Evolutionary conservation across 1,284 basidiomycete species (phyloP), one percentile per base, ranked within the genome.

Genomic region (Puccinia horiana): DNA sequence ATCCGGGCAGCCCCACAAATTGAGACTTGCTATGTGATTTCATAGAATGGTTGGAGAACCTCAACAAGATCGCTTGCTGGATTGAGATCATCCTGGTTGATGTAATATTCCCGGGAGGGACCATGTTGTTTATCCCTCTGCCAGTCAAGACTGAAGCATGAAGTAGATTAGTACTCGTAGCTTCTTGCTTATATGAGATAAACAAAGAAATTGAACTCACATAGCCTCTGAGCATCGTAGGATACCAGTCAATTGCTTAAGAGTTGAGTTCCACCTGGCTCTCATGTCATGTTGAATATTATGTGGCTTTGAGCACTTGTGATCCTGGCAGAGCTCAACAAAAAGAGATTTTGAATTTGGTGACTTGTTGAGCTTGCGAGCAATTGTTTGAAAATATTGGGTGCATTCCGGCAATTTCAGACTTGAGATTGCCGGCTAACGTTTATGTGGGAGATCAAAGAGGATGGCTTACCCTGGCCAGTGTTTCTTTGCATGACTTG

Each of bases 281-380:
- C n/a, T 8, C 23, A 67, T 35, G n/a, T 67, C 65, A 18, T 40
- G 65, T 26, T 67, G 35, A 67, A 67, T 67, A 35, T 67, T 67
- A 26, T 67, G 65, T 8, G 65, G 65, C 29, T 42, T 67, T 20
- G 12, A 23, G 40, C 65, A 67, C 8, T 37, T 44, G 40, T 8
- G 18, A 16, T 67, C 65, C 32, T 67, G 35, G 40, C 65, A 67
- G 6, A 67, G 5, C 23, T 67, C 20, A 8, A 67, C 40, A 44
- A 67, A 67, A 4, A 40, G 37, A 6, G 40, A 8, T 14, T 67
- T 67, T 18, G 35, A 67, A 26, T 67, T 67, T 9, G 65, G 65
- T 26, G 29, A 67, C 65, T 67, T 67, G 40, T 44, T 40, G 9
- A 67, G 65, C 11, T 67, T 67, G 11, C 9, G 35, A 18, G 65